These are phyloP conservation scores for Pleoardoris graminearum DNA, from an alignment of 2,329 filamentous ascomycete genomes.

Conservation along the genomic window DNA sequence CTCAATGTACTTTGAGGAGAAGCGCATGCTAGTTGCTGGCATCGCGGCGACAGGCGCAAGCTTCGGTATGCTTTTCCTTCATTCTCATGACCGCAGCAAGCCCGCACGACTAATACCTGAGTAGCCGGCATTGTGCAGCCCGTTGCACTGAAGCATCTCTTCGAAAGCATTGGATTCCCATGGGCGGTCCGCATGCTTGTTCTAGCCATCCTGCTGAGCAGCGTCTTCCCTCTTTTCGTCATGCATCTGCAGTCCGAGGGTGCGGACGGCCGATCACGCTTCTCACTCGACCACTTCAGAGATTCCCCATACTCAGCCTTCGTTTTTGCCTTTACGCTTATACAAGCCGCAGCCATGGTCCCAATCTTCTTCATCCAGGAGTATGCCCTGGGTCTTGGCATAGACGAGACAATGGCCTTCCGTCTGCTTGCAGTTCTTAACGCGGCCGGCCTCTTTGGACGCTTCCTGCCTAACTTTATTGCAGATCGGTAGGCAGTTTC, in stretches of 20 bases:
- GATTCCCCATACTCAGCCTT: slow-evolving; percentile 23
- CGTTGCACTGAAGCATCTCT: slow-evolving; percentile 33
- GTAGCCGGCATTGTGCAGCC: slow-evolving; percentile 42
- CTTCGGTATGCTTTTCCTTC: neutral
- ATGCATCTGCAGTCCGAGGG: slow-evolving; percentile 22
- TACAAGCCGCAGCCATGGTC: slow-evolving; percentile 19
- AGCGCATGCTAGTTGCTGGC: slow-evolving; percentile 38
- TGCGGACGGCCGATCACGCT: slow-evolving; percentile 17
- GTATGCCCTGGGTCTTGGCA: slow-evolving; percentile 22
- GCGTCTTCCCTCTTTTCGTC: slow-evolving; percentile 14
- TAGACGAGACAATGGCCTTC: slow-evolving; percentile 55
- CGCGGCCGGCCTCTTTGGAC: slow-evolving; percentile 53
- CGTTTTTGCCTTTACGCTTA: slow-evolving; percentile 20
- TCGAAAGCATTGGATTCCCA: slow-evolving; percentile 34
- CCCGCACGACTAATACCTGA: neutral
- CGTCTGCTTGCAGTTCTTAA: slow-evolving; percentile 71
- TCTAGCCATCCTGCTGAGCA: slow-evolving; percentile 17
- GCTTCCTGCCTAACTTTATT: slow-evolving; percentile 48
- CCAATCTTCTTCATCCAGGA: slow-evolving; percentile 29
- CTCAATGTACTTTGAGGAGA: slow-evolving; percentile 42
- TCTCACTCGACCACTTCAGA: slow-evolving; percentile 20
- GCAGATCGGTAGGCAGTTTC: slow-evolving; percentile 39
- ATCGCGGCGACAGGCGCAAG: slow-evolving; percentile 40
- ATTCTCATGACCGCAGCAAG: neutral
- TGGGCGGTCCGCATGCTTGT: slow-evolving; percentile 31